phyloP scores from a whole-genome alignment of 2,329 filamentous ascomycete species.

The Iodosphaeria phyllophila region DNA sequence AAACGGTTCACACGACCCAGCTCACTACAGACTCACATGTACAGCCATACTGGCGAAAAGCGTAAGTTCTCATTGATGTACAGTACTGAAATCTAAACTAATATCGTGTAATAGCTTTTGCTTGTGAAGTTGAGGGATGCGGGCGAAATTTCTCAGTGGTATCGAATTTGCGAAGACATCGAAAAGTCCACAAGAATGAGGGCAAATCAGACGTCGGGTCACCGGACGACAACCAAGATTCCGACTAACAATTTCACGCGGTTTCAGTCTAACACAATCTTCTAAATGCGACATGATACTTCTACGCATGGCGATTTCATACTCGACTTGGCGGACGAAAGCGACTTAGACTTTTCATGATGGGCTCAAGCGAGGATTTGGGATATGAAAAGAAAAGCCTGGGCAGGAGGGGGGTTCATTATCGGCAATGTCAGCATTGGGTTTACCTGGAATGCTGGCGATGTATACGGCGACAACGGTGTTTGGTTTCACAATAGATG shows the following conservation, averaged over 20 bases:
- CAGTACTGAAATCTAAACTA: constrained; percentile 3
- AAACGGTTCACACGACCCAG: constrained; percentile 92
- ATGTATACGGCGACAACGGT: too few relatives aligned
- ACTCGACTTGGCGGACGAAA: not conserved
- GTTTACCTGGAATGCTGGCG: not conserved
- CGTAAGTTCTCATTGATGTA: constrained; percentile 43
- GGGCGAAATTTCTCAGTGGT: constrained; percentile 94
- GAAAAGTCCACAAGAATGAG: constrained; percentile 85
- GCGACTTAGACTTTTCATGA: not conserved
- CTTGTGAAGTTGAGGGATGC: constrained; percentile 86
- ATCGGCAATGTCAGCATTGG: too few relatives aligned
- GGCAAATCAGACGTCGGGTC: constrained; percentile 42
- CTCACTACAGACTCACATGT: constrained; percentile 94
- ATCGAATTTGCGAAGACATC: constrained; percentile 82
- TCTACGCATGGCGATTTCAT: not conserved
- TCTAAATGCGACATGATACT: not conserved
- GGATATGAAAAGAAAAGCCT: constrained; percentile 1
- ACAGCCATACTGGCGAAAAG: constrained; percentile 95
- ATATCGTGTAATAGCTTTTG: constrained; percentile 46
- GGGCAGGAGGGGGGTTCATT: constrained; percentile 1
- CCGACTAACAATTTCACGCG: constrained; percentile 21
- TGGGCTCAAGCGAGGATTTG: not conserved
- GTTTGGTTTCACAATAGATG: too few relatives aligned
- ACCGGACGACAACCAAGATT: constrained; percentile 44
- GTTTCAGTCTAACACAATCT: not conserved